Percentiles rank a stretch among this genome's conserved stretches.
Conservation (phyloP, 352 stramenopile genomes). For the Globisporangium alternatum region DNA sequence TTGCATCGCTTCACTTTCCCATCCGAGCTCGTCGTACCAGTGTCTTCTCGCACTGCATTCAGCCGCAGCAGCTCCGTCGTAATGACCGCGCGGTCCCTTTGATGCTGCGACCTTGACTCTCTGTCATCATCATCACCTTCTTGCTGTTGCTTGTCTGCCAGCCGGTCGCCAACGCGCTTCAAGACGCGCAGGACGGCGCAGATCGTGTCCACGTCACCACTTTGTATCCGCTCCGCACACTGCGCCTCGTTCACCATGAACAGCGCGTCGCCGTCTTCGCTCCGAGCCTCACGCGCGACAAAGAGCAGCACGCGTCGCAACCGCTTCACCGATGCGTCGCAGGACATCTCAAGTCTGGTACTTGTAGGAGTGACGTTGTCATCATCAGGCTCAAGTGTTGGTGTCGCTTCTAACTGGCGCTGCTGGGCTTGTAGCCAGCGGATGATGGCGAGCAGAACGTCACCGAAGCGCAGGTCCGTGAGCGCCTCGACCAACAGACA, state of each 20-base stretch:
- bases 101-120: not conserved
- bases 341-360: not conserved
- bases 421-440: conserved; percentile 27
- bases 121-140: too few relatives aligned
- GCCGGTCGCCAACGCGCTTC: conserved; percentile 24
- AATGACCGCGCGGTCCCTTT: not conserved
- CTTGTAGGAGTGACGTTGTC: not conserved
- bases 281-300: conserved; percentile 35
- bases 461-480: conserved; percentile 50
- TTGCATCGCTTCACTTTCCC: not conserved
- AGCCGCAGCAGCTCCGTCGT: conserved; percentile 1
- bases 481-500: conserved; percentile 63
- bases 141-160: not conserved
- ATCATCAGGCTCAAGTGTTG: not conserved
- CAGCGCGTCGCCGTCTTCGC: conserved; percentile 40
- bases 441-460: conserved; percentile 53
- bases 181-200: conserved; percentile 46
- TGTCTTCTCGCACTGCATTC: not conserved
- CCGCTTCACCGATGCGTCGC: not conserved
- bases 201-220: conserved; percentile 35
- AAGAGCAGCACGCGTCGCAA: conserved; percentile 39
- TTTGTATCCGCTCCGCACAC: conserved; percentile 35
- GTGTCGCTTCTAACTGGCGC: not conserved
- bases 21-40: not conserved
- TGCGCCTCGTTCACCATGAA: conserved; percentile 45